Conservation (phyloP, 148 eudicot species). For the Chenopodium quinoa region DNA sequence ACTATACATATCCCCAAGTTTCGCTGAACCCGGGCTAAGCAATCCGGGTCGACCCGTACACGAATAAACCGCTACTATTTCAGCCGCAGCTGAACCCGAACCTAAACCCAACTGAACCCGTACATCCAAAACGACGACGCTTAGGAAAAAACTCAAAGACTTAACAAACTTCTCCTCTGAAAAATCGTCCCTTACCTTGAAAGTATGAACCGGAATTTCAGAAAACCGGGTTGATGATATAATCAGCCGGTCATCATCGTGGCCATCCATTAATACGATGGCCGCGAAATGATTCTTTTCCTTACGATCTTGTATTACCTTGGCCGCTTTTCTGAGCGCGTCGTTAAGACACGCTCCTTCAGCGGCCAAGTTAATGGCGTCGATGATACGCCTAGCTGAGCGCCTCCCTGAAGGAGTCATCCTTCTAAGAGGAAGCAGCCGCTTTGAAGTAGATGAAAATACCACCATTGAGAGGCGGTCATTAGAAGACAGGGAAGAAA, state of each 20-base stretch:
- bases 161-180: constrained; percentile 45
- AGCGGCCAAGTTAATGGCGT: constrained; percentile 42
- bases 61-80: constrained; percentile 65
- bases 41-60: constrained; percentile 44
- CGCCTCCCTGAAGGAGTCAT: constrained; percentile 68
- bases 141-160: constrained; percentile 39
- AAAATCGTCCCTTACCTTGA: constrained; percentile 33
- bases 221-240: constrained; percentile 49
- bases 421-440: constrained; percentile 60
- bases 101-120: constrained; percentile 48
- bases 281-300: constrained; percentile 55
- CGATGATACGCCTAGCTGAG: constrained; percentile 65
- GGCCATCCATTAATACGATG: constrained; percentile 52
- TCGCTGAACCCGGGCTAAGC: constrained; percentile 42
- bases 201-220: constrained; percentile 54
- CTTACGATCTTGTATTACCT: constrained; percentile 75
- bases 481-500: constrained; percentile 59
- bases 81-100: constrained; percentile 59
- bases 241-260: neutral
- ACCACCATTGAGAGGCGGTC: constrained; percentile 85
- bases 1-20: constrained; percentile 61
- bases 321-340: constrained; percentile 69
- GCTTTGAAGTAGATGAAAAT: constrained; percentile 55
- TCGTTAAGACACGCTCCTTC: constrained; percentile 44
- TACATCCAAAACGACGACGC: constrained; percentile 62